A percentile compares a stretch with the other conserved stretches of the same genome.
These are phyloP conservation scores for Ganoderma sp. DNA, from an alignment of 1,284 basidiomycete species.

Conservation along the genomic window DNA sequence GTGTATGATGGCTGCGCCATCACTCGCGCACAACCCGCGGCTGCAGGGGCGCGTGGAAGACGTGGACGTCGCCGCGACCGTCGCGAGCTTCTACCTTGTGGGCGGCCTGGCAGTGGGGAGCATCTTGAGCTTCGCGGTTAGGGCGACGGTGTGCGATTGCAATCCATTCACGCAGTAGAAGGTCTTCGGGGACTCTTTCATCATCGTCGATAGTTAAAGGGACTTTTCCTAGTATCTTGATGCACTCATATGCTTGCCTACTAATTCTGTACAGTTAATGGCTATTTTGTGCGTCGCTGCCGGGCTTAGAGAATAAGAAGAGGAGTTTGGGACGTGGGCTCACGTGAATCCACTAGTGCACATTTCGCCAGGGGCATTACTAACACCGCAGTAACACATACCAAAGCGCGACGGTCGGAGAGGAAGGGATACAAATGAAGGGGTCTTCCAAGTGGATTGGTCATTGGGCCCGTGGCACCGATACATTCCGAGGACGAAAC, in stretches of 20 bases:
- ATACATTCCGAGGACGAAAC: slow-evolving; percentile 13
- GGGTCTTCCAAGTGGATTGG: not conserved
- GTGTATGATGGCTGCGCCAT: slow-evolving; percentile 76
- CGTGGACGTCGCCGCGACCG: slow-evolving; percentile 82
- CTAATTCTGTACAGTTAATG: not conserved
- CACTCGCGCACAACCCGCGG: slow-evolving; percentile 72
- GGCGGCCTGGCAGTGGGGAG: slow-evolving; percentile 80
- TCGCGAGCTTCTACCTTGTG: slow-evolving; percentile 80
- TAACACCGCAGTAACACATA: not conserved
- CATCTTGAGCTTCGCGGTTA: slow-evolving; percentile 78
- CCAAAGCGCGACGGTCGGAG: not conserved
- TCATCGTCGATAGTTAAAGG: not conserved
- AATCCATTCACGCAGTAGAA: slow-evolving; percentile 61
- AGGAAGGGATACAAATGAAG: not conserved
- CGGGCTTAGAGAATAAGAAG: not conserved
- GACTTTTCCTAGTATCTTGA: not conserved
- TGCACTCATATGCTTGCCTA: slow-evolving; percentile 9
- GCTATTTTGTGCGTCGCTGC: not conserved
- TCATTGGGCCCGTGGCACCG: slow-evolving; percentile 27
- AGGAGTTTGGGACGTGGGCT: not conserved
- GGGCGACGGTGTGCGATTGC: slow-evolving; percentile 67
- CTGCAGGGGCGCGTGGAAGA: slow-evolving; percentile 70
- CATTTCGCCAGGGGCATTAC: no score
- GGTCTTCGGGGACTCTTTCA: not conserved
- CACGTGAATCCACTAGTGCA: not conserved